phyloP scores from a whole-genome alignment of 1,284 basidiomycete genomes.

The Termitomyces sp. region DNA sequence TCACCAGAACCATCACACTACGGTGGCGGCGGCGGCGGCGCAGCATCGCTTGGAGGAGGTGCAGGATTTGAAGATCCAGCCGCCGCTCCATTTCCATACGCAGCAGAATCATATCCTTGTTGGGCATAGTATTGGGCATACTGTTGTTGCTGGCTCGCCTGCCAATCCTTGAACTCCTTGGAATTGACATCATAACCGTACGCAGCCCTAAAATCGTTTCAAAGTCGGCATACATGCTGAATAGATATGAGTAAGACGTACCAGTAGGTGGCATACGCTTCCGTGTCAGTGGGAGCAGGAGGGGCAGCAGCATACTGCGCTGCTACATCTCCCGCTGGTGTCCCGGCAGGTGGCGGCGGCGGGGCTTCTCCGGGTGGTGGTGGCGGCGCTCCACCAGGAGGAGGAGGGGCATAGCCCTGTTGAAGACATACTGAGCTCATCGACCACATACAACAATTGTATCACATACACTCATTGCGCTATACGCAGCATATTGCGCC shows the following conservation, averaged over 20 bases:
- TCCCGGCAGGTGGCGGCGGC: constrained; percentile 48
- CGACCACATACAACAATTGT: constrained; percentile 17
- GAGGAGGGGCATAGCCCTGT: constrained; percentile 60
- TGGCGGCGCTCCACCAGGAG: constrained; percentile 52
- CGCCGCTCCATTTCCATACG: constrained; percentile 5
- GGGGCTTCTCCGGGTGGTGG: constrained; percentile 44
- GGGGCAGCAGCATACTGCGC: constrained; percentile 23
- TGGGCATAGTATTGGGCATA: constrained; percentile 67
- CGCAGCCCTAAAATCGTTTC: constrained; percentile 57
- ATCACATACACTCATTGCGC: constrained; percentile 51
- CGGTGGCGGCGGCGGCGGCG: constrained; percentile 14
- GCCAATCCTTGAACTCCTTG: constrained; percentile 75
- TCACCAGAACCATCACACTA: background rate
- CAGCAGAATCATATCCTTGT: constrained; percentile 20
- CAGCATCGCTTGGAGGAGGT: constrained; percentile 17
- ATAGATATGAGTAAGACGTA: constrained; percentile 29
- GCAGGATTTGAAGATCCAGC: constrained; percentile 1
- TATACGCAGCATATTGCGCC: constrained; percentile 71
- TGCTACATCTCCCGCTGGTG: constrained; percentile 44
- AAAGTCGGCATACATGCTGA: background rate
- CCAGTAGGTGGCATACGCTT: constrained; percentile 72
- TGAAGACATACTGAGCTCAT: constrained; percentile 3
- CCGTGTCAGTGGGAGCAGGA: constrained; percentile 46
- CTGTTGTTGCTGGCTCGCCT: constrained; percentile 61
- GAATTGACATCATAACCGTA: constrained; percentile 89